Conservation (phyloP, 495 filamentous ascomycete species). For the Jackrogersella multiformis region DNA sequence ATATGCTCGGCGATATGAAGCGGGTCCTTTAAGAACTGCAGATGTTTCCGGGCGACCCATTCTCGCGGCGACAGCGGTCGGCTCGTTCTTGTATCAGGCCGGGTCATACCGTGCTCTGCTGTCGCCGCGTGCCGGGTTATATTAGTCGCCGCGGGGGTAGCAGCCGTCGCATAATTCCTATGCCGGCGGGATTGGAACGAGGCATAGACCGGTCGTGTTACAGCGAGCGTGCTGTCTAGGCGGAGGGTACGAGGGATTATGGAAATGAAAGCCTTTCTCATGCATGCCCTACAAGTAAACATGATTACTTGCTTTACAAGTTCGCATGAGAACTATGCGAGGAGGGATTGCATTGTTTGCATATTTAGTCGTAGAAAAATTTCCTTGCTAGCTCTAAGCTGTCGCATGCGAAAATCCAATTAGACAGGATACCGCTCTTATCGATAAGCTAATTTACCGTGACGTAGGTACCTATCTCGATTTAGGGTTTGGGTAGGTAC, state of each 20-base stretch:
- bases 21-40: conserved; percentile 73
- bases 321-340: neutral
- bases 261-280: conserved; percentile 37
- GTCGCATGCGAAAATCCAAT: conserved; percentile 19
- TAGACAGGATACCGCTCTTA: neutral
- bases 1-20: conserved; percentile 71
- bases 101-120: no score
- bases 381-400: conserved; percentile 2
- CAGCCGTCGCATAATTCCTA: conserved; percentile 23
- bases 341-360: neutral
- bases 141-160: neutral
- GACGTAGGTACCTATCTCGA: neutral
- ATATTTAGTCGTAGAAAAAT: neutral
- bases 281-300: conserved; percentile 54
- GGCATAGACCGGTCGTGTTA: neutral
- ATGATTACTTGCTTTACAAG: conserved; percentile 39
- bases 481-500: conserved; percentile 1
- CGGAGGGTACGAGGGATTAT: conserved; percentile 17
- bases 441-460: neutral
- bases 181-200: conserved; percentile 1
- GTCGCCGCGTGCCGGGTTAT: no score
- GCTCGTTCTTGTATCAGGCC: conserved; percentile 36
- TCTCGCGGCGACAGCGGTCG: conserved; percentile 34
- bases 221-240: conserved; percentile 6
- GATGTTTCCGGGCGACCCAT: conserved; percentile 58